A percentile compares a stretch with the other conserved stretches of the same genome.
Conservation (phyloP, 2,329 filamentous ascomycete genomes). For the Neurospora crassa region DNA sequence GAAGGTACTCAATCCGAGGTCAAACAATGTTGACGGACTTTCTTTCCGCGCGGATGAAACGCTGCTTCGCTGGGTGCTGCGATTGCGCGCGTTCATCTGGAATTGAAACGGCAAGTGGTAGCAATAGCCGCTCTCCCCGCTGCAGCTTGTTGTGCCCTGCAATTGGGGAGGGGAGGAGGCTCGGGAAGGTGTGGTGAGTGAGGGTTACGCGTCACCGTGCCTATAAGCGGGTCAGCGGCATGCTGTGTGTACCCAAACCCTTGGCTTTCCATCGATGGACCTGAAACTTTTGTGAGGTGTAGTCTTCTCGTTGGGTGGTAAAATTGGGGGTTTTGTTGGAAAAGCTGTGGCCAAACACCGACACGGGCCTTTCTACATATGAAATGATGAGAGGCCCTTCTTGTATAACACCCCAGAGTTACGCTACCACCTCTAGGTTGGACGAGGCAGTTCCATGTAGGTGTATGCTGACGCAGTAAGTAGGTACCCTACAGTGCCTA, state of each 20-base stretch:
- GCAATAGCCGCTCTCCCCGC: not conserved
- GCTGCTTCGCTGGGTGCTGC: not conserved
- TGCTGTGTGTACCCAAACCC: not conserved
- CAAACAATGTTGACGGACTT: not conserved
- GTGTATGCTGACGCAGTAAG: not conserved
- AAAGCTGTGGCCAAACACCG: not conserved
- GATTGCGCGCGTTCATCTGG: not conserved
- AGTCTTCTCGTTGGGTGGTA: not conserved
- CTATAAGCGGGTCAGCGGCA: not conserved
- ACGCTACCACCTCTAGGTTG: not conserved
- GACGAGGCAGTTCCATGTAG: not conserved
- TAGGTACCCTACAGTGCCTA: not conserved
- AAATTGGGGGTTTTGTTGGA: not conserved
- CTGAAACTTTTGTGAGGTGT: not conserved
- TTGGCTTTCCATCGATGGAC: not conserved
- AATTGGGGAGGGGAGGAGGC: not conserved
- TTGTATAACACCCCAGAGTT: not conserved
- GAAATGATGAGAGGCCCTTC: not conserved
- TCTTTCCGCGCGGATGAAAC: not conserved
- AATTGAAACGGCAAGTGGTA: not conserved
- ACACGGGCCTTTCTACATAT: not conserved
- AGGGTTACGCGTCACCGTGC: not conserved
- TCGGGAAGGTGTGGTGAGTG: not conserved
- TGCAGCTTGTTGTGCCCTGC: not conserved
- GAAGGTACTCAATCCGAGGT: not conserved